Percentiles rank a stretch among this genome's conserved stretches.
phyloP scores from a whole-genome alignment of 2,329 filamentous ascomycete species.

The Scedosporium aurantiacum region DNA sequence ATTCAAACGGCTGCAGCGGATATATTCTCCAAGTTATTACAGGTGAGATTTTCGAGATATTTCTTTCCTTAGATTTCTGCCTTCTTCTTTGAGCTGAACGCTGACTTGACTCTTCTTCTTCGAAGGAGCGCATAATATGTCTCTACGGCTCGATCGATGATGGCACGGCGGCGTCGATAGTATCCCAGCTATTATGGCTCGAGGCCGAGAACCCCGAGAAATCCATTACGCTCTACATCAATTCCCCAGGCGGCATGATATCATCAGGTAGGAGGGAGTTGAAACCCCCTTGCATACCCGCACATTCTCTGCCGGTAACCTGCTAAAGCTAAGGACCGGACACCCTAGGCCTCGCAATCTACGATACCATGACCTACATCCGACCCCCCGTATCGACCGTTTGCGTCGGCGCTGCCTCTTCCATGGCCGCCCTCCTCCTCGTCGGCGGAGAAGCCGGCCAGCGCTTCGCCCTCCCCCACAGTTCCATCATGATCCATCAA shows the following conservation, averaged over 20 bases:
- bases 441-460: constrained; percentile 78
- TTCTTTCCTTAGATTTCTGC: too few species aligned
- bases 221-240: constrained; percentile 95
- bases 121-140: constrained; percentile 84
- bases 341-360: constrained; percentile 61
- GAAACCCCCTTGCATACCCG: not conserved
- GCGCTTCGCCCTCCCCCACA: constrained; percentile 83
- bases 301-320: too few species aligned
- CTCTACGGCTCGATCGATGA: constrained; percentile 89
- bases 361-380: constrained; percentile 98
- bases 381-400: constrained; percentile 86
- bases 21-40: constrained; percentile 70
- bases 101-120: constrained; percentile 8
- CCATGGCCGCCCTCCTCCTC: constrained; percentile 85
- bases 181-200: constrained; percentile 93
- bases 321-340: not conserved
- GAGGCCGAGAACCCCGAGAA: constrained; percentile 94
- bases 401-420: constrained; percentile 86
- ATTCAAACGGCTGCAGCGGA: constrained; percentile 44
- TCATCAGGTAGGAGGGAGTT: constrained; percentile 43
- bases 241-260: constrained; percentile 88
- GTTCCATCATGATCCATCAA: constrained; percentile 94
- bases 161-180: constrained; percentile 80
- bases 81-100: not conserved
- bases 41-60: constrained; percentile 42